Evolutionary conservation across 768 basidiomycete species (phyloP).

Genomic region (Suillus decipiens): DNA sequence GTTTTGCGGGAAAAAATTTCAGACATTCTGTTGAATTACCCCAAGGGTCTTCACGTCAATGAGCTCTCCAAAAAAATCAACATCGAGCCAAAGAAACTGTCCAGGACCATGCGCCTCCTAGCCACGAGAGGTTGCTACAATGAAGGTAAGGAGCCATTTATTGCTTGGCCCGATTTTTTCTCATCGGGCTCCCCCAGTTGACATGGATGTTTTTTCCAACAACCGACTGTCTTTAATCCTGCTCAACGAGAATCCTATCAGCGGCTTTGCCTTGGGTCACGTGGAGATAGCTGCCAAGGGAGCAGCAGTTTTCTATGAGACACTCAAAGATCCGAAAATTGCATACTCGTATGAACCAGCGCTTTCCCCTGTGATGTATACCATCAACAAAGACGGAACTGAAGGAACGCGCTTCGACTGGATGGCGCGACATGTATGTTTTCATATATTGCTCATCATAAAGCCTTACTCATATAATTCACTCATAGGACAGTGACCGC

Average conservation of each 20-base stretch:
- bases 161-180: neutral
- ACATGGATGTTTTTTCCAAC: conserved; percentile 33
- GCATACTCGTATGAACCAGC: conserved; percentile 23
- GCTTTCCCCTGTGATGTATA: conserved; percentile 24
- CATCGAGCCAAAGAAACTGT: conserved; percentile 31
- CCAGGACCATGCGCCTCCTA: conserved; percentile 8
- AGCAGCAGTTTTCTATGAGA: conserved; percentile 27
- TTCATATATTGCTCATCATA: neutral
- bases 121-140: conserved; percentile 31
- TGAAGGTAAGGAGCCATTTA: conserved; percentile 25
- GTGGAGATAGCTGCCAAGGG: conserved; percentile 21
- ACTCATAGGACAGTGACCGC: conserved; percentile 19
- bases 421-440: conserved; percentile 23
- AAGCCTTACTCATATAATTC: neutral
- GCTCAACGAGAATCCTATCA: conserved; percentile 20
- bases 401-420: conserved; percentile 26
- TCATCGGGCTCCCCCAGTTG: conserved; percentile 22
- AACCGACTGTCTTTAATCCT: conserved; percentile 27
- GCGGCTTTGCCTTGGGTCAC: conserved; percentile 23
- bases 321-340: conserved; percentile 25
- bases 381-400: conserved; percentile 21
- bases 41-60: conserved; percentile 32
- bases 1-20: conserved; percentile 30
- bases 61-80: conserved; percentile 26
- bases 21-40: conserved; percentile 27